These are phyloP conservation scores for Gossypium raimondii DNA, from an alignment of 345 rosid species.

Conservation along the genomic window DNA sequence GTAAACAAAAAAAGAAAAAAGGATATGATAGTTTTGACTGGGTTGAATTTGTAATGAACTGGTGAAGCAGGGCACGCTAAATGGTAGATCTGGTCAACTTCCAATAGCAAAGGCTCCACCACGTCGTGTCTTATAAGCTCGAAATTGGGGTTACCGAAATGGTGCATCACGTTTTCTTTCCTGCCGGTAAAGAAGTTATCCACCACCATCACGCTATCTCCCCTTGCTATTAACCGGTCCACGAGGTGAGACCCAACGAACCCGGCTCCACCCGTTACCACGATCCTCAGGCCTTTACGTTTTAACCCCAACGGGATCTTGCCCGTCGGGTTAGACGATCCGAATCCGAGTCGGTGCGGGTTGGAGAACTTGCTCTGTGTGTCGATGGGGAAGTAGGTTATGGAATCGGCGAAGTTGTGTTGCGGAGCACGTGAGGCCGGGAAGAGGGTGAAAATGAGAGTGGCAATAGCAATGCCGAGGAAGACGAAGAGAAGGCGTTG, in stretches of 20 bases:
- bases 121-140: slow-evolving; percentile 95
- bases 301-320: slow-evolving; percentile 90
- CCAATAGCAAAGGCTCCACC: slow-evolving; percentile 80
- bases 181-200: slow-evolving; percentile 96
- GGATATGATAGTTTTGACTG: slow-evolving; percentile 92
- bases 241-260: slow-evolving; percentile 97
- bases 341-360: slow-evolving; percentile 28
- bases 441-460: slow-evolving; percentile 52
- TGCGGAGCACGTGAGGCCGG: slow-evolving; percentile 33
- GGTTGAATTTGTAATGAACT: slow-evolving; percentile 94
- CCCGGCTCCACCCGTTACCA: slow-evolving; percentile 98
- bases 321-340: slow-evolving; percentile 45
- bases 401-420: slow-evolving; percentile 29
- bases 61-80: slow-evolving; percentile 99
- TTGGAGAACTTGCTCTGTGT: slow-evolving; percentile 27
- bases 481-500: slow-evolving; percentile 84
- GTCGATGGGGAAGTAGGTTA: slow-evolving; percentile 25
- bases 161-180: slow-evolving; percentile 97
- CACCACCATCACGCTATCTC: slow-evolving; percentile 93
- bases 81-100: slow-evolving; percentile 99
- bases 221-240: slow-evolving; percentile 82
- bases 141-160: slow-evolving; percentile 84
- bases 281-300: slow-evolving; percentile 72
- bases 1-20: background rate
- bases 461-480: slow-evolving; percentile 86